Percentiles rank a stretch among this genome's conserved stretches.
phyloP scores from a whole-genome alignment of 441 rosid genomes.

The Rhodomyrtus psidioides region DNA sequence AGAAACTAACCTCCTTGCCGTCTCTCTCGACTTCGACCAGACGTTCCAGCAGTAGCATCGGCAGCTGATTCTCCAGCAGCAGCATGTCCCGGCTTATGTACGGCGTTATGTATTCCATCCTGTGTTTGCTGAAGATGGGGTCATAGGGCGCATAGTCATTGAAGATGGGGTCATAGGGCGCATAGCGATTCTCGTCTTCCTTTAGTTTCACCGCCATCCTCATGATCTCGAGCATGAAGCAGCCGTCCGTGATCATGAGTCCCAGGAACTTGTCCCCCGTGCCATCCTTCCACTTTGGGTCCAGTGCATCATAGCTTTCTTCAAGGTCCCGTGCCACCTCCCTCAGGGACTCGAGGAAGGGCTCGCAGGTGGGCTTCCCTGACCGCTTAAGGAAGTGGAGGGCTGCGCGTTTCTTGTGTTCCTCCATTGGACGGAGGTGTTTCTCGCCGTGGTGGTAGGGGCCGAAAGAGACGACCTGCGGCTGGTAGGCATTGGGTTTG shows the following conservation, averaged over 20 bases:
- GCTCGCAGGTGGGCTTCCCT: neutral
- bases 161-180: neutral
- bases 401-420: neutral
- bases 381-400: neutral
- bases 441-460: neutral
- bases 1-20: neutral
- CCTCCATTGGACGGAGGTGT: neutral
- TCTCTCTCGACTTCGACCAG: neutral
- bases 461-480: neutral
- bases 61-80: neutral
- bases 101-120: neutral
- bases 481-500: neutral
- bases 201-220: accelerated
- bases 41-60: neutral
- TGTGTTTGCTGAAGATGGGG: too few species aligned
- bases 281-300: neutral
- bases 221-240: neutral
- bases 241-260: neutral
- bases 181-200: neutral
- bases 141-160: too few species aligned
- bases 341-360: neutral
- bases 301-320: neutral
- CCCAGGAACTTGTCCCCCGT: neutral
- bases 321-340: neutral
- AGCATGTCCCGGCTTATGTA: neutral